These are phyloP conservation scores for Amaranthus cruentus DNA, from an alignment of 148 eudicot species.

Conservation along the genomic window DNA sequence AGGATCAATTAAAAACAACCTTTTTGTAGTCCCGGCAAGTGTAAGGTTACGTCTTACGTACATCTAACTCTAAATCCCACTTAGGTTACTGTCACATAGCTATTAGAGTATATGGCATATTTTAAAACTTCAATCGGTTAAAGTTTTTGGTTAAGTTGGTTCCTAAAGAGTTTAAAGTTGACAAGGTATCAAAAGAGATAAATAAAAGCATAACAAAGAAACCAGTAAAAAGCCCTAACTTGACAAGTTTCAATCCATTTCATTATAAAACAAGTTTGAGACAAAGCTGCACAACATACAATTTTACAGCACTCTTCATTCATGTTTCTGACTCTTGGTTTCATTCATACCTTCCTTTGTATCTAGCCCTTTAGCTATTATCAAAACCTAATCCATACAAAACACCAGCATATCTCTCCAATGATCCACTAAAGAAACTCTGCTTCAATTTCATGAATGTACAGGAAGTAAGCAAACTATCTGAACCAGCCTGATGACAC, in stretches of 20 bases:
- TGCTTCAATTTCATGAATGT: slow-evolving; percentile 45
- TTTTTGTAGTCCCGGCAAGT: no score
- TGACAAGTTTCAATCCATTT: slow-evolving; percentile 13
- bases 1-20: no score
- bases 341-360: background rate
- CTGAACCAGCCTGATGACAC: slow-evolving; percentile 47
- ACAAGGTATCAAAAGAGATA: background rate
- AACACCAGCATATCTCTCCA: slow-evolving; percentile 49
- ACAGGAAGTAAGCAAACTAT: slow-evolving; percentile 49
- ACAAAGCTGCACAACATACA: slow-evolving; percentile 18
- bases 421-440: slow-evolving; percentile 35
- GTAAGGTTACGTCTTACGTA: no score
- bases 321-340: background rate
- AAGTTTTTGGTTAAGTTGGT: no score
- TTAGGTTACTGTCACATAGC: no score
- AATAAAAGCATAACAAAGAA: background rate
- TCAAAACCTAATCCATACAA: slow-evolving; percentile 45
- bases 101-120: no score
- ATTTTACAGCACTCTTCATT: background rate
- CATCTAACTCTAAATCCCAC: no score
- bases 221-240: background rate
- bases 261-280: slow-evolving; percentile 18
- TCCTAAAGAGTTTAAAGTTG: no score
- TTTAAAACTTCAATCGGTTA: no score
- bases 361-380: slow-evolving; percentile 24